Conservation (phyloP, 257 asterid genomes). For the Galeopsis tetrahit region DNA sequence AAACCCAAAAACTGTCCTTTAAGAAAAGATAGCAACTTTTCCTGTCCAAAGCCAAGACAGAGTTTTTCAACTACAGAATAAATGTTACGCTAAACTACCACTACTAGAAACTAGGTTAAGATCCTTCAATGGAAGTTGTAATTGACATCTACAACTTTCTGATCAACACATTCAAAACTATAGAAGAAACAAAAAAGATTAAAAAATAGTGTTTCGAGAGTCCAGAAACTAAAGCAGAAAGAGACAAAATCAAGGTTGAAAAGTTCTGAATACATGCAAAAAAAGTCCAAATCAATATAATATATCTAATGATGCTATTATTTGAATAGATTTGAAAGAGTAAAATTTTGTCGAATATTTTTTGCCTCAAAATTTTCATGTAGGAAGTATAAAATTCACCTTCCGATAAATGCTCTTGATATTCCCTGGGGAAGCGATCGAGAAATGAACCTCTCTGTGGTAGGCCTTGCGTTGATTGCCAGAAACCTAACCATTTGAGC, state of each 20-base stretch:
- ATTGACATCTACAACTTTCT: neutral
- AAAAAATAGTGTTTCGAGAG: constrained; percentile 1
- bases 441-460: constrained; percentile 80
- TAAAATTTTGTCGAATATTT: neutral
- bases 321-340: constrained; percentile 12
- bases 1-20: constrained; percentile 5
- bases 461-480: constrained; percentile 91
- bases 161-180: constrained; percentile 18
- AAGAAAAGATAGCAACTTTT: constrained; percentile 7
- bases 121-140: neutral
- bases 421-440: constrained; percentile 86
- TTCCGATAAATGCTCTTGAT: constrained; percentile 91
- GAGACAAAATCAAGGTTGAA: neutral
- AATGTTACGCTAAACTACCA: neutral
- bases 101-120: neutral
- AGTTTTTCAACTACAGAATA: neutral
- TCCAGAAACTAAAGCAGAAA: constrained; percentile 21
- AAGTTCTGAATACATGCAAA: constrained; percentile 4
- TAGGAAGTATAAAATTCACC: constrained; percentile 48
- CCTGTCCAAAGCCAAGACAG: constrained; percentile 7
- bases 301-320: constrained; percentile 5
- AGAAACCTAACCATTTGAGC: constrained; percentile 90
- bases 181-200: neutral
- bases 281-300: constrained; percentile 1
- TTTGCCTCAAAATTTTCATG: neutral